Evolutionary conservation across 139 green algal genomes (phyloP).

Genomic region (Tetraselmis chui): DNA sequence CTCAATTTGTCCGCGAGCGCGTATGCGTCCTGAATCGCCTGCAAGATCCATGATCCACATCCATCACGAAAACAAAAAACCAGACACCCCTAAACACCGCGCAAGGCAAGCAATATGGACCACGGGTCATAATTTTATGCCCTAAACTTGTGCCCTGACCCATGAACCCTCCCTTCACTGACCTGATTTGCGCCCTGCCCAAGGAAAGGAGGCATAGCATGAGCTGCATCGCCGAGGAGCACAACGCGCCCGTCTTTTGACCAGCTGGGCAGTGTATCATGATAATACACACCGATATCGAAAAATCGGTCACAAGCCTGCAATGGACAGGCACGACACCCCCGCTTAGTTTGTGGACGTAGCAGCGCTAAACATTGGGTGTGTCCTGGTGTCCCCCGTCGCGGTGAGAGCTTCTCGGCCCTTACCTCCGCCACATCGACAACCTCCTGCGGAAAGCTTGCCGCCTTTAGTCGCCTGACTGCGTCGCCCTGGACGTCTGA

Average conservation of each 20-base stretch:
- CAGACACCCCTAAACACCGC: too few relatives aligned
- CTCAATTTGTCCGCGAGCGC: not conserved
- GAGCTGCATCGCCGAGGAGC: constrained; percentile 6
- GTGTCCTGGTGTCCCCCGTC: too few relatives aligned
- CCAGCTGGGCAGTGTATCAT: constrained; percentile 13
- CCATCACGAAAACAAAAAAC: not conserved
- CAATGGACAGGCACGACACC: too few relatives aligned
- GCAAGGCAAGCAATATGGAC: too few relatives aligned
- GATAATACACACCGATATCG: constrained; percentile 17
- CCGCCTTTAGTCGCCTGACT: not conserved
- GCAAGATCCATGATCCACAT: not conserved
- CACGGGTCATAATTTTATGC: too few relatives aligned
- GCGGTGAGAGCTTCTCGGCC: not conserved
- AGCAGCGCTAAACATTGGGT: too few relatives aligned
- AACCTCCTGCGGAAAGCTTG: constrained; percentile 2
- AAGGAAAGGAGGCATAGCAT: constrained; percentile 22
- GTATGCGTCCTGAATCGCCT: constrained; percentile 12
- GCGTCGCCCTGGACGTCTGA: not conserved
- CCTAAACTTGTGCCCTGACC: too few relatives aligned
- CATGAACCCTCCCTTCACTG: too few relatives aligned
- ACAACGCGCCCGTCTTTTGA: not conserved
- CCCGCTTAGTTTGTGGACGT: too few relatives aligned
- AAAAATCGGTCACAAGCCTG: constrained; percentile 16
- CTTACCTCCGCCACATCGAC: not conserved
- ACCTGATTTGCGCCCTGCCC: constrained; percentile 20